These are phyloP conservation scores for Chlorella sorokiniana DNA, from an alignment of 139 green algal genomes.

Conservation along the genomic window DNA sequence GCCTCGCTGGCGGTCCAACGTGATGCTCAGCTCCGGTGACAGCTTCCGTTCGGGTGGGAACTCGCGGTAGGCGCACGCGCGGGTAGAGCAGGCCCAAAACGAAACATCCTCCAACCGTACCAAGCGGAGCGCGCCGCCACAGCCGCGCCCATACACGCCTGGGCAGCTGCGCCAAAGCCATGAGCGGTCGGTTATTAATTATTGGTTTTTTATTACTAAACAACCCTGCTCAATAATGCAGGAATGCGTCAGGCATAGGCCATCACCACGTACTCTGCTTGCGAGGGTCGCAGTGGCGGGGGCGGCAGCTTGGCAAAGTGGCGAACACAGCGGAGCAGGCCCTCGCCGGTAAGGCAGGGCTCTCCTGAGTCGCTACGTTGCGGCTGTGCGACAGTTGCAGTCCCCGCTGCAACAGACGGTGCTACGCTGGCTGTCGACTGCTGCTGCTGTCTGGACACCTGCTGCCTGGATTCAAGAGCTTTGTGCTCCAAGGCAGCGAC, in stretches of 20 bases:
- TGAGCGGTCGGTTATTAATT: neutral
- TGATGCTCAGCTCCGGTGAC: slow-evolving; percentile 57
- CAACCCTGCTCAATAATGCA: too few species aligned
- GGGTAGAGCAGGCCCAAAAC: slow-evolving; percentile 33
- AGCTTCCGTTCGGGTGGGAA: slow-evolving; percentile 44
- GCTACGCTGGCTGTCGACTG: neutral
- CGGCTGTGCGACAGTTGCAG: neutral
- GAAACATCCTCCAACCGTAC: slow-evolving; percentile 10
- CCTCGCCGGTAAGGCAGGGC: neutral
- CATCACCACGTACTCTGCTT: neutral
- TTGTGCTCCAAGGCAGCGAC: neutral
- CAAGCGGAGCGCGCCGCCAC: slow-evolving; percentile 36
- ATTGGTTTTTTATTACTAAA: too few species aligned
- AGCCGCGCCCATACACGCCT: slow-evolving; percentile 48
- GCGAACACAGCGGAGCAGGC: neutral
- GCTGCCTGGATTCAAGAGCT: neutral
- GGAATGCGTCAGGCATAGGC: neutral
- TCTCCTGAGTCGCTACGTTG: neutral
- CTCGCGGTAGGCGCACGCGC: slow-evolving; percentile 56
- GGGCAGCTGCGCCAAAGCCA: slow-evolving; percentile 37
- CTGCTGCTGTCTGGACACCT: neutral
- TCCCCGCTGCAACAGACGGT: neutral
- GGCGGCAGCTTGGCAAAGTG: neutral
- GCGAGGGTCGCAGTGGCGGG: neutral
- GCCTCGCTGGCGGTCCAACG: slow-evolving; percentile 37